Percentiles rank a stretch among this genome's conserved stretches.
Conservation (phyloP, 495 filamentous ascomycete genomes). For the Durotheca rogersii region DNA sequence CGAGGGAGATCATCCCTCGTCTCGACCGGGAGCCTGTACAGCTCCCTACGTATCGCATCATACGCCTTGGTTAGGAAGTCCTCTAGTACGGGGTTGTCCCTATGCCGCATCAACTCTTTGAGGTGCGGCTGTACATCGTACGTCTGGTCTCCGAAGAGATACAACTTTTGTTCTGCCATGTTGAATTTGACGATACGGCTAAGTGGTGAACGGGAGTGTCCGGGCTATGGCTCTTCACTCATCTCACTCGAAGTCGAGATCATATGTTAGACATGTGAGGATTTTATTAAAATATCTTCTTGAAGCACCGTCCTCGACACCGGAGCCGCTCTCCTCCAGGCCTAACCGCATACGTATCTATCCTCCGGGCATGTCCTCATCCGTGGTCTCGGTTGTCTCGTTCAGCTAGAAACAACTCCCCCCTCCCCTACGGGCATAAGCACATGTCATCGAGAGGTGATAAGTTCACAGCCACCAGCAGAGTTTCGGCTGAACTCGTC, state of each 20-base stretch:
- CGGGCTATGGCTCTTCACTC: not conserved
- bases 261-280: too few relatives aligned
- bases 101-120: slow-evolving; percentile 49
- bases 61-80: slow-evolving; percentile 58
- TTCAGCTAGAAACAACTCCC: too few relatives aligned
- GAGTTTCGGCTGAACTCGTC: too few relatives aligned
- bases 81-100: slow-evolving; percentile 55
- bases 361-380: too few relatives aligned
- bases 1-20: slow-evolving; percentile 24
- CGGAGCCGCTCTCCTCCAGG: too few relatives aligned
- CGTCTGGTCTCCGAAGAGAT: slow-evolving; percentile 64
- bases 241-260: not conserved
- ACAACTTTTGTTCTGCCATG: slow-evolving; percentile 17
- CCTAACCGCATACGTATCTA: too few relatives aligned
- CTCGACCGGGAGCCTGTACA: slow-evolving; percentile 33
- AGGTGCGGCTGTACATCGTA: slow-evolving; percentile 58
- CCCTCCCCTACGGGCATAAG: too few relatives aligned
- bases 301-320: too few relatives aligned
- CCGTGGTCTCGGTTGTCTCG: too few relatives aligned
- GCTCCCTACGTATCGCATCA: slow-evolving; percentile 57
- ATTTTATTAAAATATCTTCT: too few relatives aligned
- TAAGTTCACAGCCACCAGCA: too few relatives aligned
- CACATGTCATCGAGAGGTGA: too few relatives aligned
- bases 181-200: slow-evolving; percentile 1
- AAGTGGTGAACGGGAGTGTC: not conserved